Percentiles rank a stretch among this genome's conserved stretches.
phyloP scores from a whole-genome alignment of 352 stramenopile species.

The Discostella stelligera region DNA sequence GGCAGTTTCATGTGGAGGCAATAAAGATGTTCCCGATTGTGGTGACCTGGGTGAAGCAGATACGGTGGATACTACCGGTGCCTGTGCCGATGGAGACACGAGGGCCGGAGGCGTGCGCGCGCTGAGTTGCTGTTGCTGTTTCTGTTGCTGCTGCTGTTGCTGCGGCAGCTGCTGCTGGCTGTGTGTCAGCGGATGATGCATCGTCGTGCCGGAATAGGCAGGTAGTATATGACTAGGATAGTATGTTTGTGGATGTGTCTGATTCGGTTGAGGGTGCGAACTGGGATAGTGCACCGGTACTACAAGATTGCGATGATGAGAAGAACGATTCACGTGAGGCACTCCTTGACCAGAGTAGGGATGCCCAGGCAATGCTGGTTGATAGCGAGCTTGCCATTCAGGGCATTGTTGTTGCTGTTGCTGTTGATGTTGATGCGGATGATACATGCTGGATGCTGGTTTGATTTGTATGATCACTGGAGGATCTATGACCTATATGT shows the following conservation, averaged over 20 bases:
- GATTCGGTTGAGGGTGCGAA: background rate
- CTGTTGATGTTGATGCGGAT: conserved; percentile 9
- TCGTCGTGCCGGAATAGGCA: background rate
- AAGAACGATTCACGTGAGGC: conserved; percentile 17
- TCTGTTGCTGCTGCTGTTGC: too few relatives aligned
- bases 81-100: conserved; percentile 27
- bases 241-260: background rate
- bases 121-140: background rate
- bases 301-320: background rate
- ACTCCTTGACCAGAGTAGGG: conserved; percentile 29
- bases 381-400: conserved; percentile 14
- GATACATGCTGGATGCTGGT: conserved; percentile 8
- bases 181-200: background rate
- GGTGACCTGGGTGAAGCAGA: conserved; percentile 14
- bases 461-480: background rate
- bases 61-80: background rate
- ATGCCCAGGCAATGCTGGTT: conserved; percentile 32
- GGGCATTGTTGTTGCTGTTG: conserved; percentile 4
- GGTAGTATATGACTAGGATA: background rate
- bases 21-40: conserved; percentile 8
- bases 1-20: background rate
- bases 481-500: background rate
- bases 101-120: conserved; percentile 9
- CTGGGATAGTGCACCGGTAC: conserved; percentile 27
- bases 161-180: background rate